These are phyloP conservation scores for Rubia tinctorum DNA, from an alignment of 305 asterid genomes.

Conservation along the genomic window DNA sequence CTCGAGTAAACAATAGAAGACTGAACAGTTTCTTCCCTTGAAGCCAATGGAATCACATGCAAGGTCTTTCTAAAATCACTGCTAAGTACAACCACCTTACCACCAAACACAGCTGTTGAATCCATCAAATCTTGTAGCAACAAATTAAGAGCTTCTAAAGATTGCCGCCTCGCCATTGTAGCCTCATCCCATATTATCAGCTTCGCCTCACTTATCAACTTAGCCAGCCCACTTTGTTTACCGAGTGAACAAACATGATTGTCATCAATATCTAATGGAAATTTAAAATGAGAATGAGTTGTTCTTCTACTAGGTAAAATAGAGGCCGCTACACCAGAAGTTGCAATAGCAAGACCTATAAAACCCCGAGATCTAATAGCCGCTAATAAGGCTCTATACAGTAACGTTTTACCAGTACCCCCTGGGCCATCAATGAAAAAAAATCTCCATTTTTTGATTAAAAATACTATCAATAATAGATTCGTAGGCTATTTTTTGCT, in stretches of 20 bases:
- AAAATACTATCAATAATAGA: neutral
- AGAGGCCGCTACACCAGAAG: neutral
- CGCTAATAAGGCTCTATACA: neutral
- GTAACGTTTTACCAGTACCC: neutral
- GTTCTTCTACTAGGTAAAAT: neutral
- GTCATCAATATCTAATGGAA: no score
- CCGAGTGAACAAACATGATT: no score
- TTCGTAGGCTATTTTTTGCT: neutral
- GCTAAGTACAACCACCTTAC: neutral
- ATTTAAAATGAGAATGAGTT: no score
- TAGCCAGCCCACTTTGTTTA: no score
- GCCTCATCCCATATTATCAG: no score
- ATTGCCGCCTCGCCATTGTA: neutral
- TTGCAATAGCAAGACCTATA: neutral
- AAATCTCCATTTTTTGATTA: neutral
- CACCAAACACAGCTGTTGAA: neutral
- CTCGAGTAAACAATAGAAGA: neutral
- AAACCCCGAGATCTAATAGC: neutral
- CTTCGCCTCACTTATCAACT: no score
- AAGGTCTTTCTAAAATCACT: neutral
- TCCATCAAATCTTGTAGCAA: neutral
- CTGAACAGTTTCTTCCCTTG: neutral
- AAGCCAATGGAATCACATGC: neutral
- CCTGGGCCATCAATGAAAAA: neutral
- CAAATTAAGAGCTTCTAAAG: neutral